Evolutionary conservation across 2,329 filamentous ascomycete genomes (phyloP).

Genomic region (Apiospora koreana): DNA sequence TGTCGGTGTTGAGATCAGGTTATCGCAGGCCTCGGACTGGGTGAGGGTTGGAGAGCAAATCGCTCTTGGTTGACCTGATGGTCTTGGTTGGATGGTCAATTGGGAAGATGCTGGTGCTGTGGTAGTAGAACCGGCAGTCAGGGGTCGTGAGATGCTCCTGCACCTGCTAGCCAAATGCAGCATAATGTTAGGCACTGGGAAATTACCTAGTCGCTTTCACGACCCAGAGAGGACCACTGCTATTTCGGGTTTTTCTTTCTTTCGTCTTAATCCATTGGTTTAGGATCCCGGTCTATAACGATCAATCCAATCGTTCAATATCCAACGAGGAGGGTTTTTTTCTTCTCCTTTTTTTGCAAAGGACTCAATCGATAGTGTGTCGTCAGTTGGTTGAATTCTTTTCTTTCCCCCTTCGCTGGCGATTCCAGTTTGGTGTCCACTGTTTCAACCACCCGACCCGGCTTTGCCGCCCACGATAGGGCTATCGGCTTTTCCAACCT

Average conservation of each 20-base stretch:
- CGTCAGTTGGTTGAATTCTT: not conserved
- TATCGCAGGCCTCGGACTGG: not conserved
- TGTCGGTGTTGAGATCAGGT: not conserved
- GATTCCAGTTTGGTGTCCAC: not conserved
- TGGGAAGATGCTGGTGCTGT: not conserved
- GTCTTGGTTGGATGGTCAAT: not conserved
- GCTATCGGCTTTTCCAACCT: slow-evolving; percentile 3
- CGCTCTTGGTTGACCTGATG: not conserved
- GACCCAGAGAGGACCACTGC: not conserved
- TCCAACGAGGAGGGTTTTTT: not conserved
- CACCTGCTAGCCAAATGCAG: slow-evolving; percentile 8
- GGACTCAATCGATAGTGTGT: not conserved
- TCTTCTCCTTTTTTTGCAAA: no score
- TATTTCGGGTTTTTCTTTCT: not conserved
- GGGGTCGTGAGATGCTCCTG: slow-evolving; percentile 7
- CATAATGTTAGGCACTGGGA: slow-evolving; percentile 8
- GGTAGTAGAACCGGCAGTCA: not conserved
- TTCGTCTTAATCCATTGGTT: not conserved
- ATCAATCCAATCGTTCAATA: not conserved
- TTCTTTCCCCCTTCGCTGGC: not conserved
- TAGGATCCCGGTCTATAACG: not conserved
- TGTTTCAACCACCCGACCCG: not conserved
- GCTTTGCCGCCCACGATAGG: not conserved
- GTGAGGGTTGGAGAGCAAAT: not conserved
- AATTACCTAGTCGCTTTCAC: slow-evolving; percentile 6